A percentile compares a stretch with the other conserved stretches of the same genome.
These are phyloP conservation scores for Pseudogymnoascus sp. DNA, from an alignment of 2,329 filamentous ascomycete species.

Conservation along the genomic window DNA sequence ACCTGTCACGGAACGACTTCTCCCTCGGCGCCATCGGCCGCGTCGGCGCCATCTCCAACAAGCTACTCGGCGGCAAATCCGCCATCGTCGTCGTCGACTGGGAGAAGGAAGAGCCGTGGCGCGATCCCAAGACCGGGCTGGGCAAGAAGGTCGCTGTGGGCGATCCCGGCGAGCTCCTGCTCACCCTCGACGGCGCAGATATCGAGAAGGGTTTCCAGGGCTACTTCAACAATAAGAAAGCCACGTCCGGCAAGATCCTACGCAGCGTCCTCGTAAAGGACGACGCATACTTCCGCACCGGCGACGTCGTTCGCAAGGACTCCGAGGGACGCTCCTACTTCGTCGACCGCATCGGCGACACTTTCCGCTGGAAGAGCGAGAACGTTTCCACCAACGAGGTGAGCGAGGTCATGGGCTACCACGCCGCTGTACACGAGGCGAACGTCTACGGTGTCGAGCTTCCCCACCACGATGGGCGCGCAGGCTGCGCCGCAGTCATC, in stretches of 20 bases:
- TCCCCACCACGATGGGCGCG: constrained; percentile 73
- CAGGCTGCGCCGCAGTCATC: constrained; percentile 67
- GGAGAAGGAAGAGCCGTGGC: constrained; percentile 57
- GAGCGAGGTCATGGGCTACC: constrained; percentile 60
- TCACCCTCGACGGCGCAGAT: constrained; percentile 56
- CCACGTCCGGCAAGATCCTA: constrained; percentile 65
- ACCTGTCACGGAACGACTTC: constrained; percentile 64
- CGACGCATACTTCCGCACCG: constrained; percentile 75
- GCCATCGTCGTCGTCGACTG: constrained; percentile 63
- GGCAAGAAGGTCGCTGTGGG: constrained; percentile 51
- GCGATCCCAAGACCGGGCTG: constrained; percentile 60
- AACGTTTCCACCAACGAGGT: constrained; percentile 80
- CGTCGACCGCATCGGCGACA: constrained; percentile 71
- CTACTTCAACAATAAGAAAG: constrained; percentile 66
- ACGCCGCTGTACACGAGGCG: constrained; percentile 61
- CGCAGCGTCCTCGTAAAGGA: constrained; percentile 64
- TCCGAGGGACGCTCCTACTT: constrained; percentile 67
- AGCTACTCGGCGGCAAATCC: constrained; percentile 42
- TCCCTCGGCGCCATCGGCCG: constrained; percentile 70
- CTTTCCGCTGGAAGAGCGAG: constrained; percentile 74
- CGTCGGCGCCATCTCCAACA: constrained; percentile 51
- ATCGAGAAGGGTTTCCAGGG: constrained; percentile 64
- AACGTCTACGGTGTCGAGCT: constrained; percentile 80
- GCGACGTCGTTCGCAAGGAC: constrained; percentile 71
- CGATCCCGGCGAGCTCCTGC: constrained; percentile 68